These are phyloP conservation scores for Solanum medicagineum DNA, from an alignment of 257 asterid genomes.

Conservation along the genomic window DNA sequence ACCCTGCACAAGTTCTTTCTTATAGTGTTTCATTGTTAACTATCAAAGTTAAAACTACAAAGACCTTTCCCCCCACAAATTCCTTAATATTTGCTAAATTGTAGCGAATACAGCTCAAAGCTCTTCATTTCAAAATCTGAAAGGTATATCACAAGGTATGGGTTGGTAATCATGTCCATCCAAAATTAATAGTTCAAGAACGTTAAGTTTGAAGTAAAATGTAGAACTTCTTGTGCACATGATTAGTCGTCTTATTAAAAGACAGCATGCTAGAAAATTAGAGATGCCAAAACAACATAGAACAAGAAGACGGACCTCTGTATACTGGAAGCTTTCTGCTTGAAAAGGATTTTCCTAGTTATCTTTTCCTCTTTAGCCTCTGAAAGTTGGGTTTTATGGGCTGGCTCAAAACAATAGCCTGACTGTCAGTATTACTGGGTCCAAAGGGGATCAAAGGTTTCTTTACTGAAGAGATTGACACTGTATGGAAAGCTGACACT, in stretches of 20 bases:
- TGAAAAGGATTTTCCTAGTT: conserved; percentile 5
- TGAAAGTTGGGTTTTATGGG: conserved; percentile 76
- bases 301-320: conserved; percentile 2
- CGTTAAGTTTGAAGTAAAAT: neutral
- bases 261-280: neutral
- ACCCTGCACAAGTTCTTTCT: neutral
- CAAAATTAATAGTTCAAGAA: neutral
- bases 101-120: neutral
- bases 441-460: conserved; percentile 69
- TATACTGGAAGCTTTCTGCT: neutral
- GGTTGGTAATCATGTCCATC: neutral
- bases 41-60: neutral
- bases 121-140: neutral
- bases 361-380: conserved; percentile 55
- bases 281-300: neutral
- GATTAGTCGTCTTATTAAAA: neutral
- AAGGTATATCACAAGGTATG: neutral
- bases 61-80: neutral
- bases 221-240: neutral
- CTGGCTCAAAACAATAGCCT: conserved; percentile 34
- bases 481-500: conserved; percentile 18
- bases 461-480: conserved; percentile 33
- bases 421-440: conserved; percentile 19
- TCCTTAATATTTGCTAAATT: neutral
- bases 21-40: neutral